These are phyloP conservation scores for Ramularia endophylla DNA, from an alignment of 2,329 filamentous ascomycete species.

Conservation along the genomic window DNA sequence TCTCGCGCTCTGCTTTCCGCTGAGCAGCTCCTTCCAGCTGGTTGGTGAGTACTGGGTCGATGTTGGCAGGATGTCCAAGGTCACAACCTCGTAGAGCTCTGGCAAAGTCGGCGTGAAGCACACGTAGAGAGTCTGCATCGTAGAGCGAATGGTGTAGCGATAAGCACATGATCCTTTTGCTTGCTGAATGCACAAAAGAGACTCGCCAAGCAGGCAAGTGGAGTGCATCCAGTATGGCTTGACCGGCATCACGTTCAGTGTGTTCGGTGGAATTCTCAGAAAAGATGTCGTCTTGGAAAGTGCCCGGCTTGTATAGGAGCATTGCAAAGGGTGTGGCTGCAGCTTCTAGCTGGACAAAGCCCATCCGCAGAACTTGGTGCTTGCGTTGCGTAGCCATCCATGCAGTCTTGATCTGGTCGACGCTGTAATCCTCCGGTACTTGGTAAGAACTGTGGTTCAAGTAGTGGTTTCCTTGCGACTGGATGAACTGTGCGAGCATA, in stretches of 20 bases:
- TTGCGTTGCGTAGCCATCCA: slow-evolving; percentile 52
- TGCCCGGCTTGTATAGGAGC: slow-evolving; percentile 51
- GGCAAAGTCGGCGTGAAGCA: slow-evolving; percentile 57
- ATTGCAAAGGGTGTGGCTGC: slow-evolving; percentile 63
- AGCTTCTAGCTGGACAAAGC: slow-evolving; percentile 61
- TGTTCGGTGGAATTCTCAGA: slow-evolving; percentile 2
- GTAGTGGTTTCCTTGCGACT: slow-evolving; percentile 63
- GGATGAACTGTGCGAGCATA: slow-evolving; percentile 69
- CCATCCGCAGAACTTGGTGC: slow-evolving; percentile 70
- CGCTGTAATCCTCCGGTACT: slow-evolving; percentile 39
- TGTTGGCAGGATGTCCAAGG: slow-evolving; percentile 24
- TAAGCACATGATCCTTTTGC: slow-evolving; percentile 36
- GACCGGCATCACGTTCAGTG: slow-evolving; percentile 12
- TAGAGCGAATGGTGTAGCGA: slow-evolving; percentile 77
- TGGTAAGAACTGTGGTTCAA: slow-evolving; percentile 64
- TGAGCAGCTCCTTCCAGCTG: slow-evolving; percentile 25
- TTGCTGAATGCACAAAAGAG: slow-evolving; percentile 37
- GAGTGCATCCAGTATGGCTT: slow-evolving; percentile 39
- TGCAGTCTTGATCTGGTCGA: slow-evolving; percentile 45
- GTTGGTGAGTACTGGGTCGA: slow-evolving; percentile 40
- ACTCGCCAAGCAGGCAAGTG: slow-evolving; percentile 60
- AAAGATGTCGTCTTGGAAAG: not conserved
- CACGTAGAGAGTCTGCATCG: slow-evolving; percentile 68
- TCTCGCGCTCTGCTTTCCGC: slow-evolving; percentile 4
- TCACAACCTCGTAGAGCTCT: slow-evolving; percentile 31